phyloP scores from a whole-genome alignment of 2,329 filamentous ascomycete species.

The Aspergillus tubingensis region DNA sequence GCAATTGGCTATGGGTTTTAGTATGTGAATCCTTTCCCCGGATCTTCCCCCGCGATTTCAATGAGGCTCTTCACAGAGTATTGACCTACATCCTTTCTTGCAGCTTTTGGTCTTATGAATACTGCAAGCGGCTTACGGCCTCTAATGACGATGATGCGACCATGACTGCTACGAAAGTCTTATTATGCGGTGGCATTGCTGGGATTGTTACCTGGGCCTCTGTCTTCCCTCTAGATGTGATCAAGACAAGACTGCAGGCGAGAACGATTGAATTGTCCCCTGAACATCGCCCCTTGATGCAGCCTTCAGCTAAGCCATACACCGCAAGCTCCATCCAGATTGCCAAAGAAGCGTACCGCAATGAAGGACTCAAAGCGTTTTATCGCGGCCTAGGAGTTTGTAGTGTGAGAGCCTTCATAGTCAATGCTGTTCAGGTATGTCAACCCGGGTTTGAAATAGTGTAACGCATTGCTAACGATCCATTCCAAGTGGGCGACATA shows the following conservation, averaged over 20 bases:
- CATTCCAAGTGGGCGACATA: conserved; percentile 75
- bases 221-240: conserved; percentile 86
- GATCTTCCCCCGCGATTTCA: conserved; percentile 11
- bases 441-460: not conserved
- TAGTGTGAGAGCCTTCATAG: conserved; percentile 81
- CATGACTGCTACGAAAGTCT: conserved; percentile 60
- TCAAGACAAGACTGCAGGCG: conserved; percentile 90
- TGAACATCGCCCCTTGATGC: conserved; percentile 29
- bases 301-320: conserved; percentile 18
- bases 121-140: conserved; percentile 64
- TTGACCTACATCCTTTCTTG: conserved; percentile 10
- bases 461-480: conserved; percentile 11
- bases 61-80: conserved; percentile 9
- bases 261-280: conserved; percentile 50
- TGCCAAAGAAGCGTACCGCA: conserved; percentile 65
- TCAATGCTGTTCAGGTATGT: conserved; percentile 77
- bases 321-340: conserved; percentile 62
- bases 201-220: conserved; percentile 87
- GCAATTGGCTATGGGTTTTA: conserved; percentile 96
- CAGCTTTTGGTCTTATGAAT: conserved; percentile 86
- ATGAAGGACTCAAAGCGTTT: conserved; percentile 64
- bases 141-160: conserved; percentile 49
- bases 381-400: conserved; percentile 78
- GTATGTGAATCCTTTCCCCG: conserved; percentile 44
- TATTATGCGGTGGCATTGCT: conserved; percentile 84